phyloP scores from a whole-genome alignment of 768 basidiomycete species.

The Xerocomellus chrysenteron region DNA sequence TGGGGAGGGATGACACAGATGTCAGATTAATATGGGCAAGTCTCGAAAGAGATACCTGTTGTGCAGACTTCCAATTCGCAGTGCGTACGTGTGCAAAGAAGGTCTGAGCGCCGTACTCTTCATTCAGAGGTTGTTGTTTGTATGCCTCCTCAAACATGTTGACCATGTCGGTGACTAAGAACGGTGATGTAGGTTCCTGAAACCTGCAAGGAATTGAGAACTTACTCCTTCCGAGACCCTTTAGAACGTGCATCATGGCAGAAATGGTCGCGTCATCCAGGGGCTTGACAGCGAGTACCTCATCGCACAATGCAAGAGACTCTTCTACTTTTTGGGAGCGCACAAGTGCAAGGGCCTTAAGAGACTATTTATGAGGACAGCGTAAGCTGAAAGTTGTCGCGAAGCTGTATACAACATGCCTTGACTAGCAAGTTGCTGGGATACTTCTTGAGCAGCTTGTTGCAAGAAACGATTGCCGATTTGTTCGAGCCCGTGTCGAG shows the following conservation, averaged over 20 bases:
- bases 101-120: conserved; percentile 79
- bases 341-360: conserved; percentile 82
- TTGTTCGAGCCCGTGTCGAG: conserved; percentile 86
- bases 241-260: conserved; percentile 82
- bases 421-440: conserved; percentile 72
- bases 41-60: conserved; percentile 53
- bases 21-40: conserved; percentile 1
- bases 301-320: conserved; percentile 73
- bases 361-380: conserved; percentile 47
- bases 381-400: conserved; percentile 1
- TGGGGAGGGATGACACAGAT: neutral
- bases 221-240: conserved; percentile 70
- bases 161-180: conserved; percentile 71
- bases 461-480: conserved; percentile 80
- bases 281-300: conserved; percentile 71
- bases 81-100: conserved; percentile 84
- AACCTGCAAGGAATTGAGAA: neutral
- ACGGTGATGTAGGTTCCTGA: neutral
- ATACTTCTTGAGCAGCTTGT: conserved; percentile 85
- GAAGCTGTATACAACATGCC: conserved; percentile 35
- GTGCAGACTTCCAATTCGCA: conserved; percentile 82
- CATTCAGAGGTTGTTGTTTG: conserved; percentile 76
- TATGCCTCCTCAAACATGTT: conserved; percentile 85
- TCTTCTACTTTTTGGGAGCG: conserved; percentile 87
- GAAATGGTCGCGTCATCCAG: conserved; percentile 72